These are phyloP conservation scores for Plasmodium ovale DNA, from an alignment of 169 alveolate genomes.

Conservation along the genomic window DNA sequence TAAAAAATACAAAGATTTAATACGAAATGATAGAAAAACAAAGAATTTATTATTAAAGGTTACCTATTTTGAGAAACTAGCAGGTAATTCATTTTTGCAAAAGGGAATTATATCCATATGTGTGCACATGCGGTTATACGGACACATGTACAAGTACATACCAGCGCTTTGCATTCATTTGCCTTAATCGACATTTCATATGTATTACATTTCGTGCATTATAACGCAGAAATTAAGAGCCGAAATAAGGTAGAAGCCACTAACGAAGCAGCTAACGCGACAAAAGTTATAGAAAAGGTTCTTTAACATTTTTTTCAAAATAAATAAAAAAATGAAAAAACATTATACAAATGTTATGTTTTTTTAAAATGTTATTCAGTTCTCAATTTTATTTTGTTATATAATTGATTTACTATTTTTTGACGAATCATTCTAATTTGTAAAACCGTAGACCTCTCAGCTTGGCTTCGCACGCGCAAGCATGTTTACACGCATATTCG, in stretches of 20 bases:
- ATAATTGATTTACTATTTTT: no score
- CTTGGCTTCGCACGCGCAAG: no score
- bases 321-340: no score
- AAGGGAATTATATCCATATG: neutral
- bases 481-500: no score
- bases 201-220: no score
- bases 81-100: neutral
- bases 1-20: constrained; percentile 38
- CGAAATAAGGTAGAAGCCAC: constrained; percentile 30
- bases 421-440: no score
- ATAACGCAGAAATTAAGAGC: constrained; percentile 49
- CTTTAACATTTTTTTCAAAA: neutral
- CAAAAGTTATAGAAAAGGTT: constrained; percentile 40
- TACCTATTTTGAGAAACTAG: constrained; percentile 36
- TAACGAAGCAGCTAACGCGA: constrained; percentile 22
- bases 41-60: constrained; percentile 55
- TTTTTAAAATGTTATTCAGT: no score
- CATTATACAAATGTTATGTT: no score
- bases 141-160: neutral
- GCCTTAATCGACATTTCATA: neutral
- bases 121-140: neutral
- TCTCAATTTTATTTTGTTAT: no score
- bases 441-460: no score
- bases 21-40: constrained; percentile 14
- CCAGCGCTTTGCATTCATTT: neutral